Percentiles rank a stretch among this genome's conserved stretches.
Conservation (phyloP, 805 yeast species). For the Cephaloascus fragrans region DNA sequence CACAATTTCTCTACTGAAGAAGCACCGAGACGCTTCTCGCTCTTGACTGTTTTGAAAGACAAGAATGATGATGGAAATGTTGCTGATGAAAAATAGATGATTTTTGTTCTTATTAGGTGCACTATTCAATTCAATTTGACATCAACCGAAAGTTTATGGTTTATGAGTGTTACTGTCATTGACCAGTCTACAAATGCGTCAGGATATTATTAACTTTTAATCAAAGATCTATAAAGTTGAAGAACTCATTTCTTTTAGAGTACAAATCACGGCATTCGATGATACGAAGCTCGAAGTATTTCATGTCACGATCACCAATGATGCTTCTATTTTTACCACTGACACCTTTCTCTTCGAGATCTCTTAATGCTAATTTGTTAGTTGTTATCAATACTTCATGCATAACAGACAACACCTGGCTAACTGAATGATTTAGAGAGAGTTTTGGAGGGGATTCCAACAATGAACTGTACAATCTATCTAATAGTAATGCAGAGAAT, state of each 20-base stretch:
- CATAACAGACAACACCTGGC: conserved; percentile 51
- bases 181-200: too few species aligned
- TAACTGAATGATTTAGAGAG: conserved; percentile 23
- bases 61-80: too few species aligned
- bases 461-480: conserved; percentile 34
- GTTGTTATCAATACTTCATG: conserved; percentile 39
- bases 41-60: too few species aligned
- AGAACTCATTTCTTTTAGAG: conserved; percentile 2
- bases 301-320: conserved; percentile 54
- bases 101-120: too few species aligned
- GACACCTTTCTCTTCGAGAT: conserved; percentile 23
- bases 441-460: neutral
- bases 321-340: conserved; percentile 28
- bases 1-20: too few species aligned
- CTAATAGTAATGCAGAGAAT: conserved; percentile 71
- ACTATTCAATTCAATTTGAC: too few species aligned
- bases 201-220: too few species aligned
- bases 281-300: conserved; percentile 61
- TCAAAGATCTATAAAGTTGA: neutral
- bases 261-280: conserved; percentile 44
- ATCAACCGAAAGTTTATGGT: too few species aligned
- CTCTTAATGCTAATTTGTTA: conserved; percentile 20
- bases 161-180: too few species aligned
- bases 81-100: too few species aligned
- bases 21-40: too few species aligned